Evolutionary conservation across 495 filamentous ascomycete genomes (phyloP), one percentile per base, ranked within the genome.

Genomic region (Usnea hakonensis): DNA sequence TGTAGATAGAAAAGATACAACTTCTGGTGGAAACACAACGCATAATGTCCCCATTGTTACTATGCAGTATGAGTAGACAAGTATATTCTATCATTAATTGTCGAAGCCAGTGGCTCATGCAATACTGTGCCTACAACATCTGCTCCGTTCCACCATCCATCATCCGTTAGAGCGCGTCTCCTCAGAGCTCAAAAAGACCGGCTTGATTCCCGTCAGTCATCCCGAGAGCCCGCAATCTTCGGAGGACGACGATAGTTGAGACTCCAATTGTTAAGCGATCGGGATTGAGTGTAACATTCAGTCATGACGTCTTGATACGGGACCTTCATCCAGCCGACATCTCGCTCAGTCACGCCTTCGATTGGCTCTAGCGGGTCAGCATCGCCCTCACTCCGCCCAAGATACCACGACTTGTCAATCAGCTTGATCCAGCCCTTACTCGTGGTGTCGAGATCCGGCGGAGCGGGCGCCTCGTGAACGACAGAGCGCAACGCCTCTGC

Each of bases 291-390:
- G 30, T 57, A 57, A 19, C 17, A 57, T 5, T 57, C 28, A 19
- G 55, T 57, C 55, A 57, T 57, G 28, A 57, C 28, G 30, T 40
- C 19, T 35, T 57, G 28, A 43, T 52, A 70, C 8, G 40, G 28
- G 13, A 70, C 59, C 28, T 65, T 69, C 67, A 74, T 72, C 69
- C 69, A 72, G 17, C 72, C 69, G 23, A 74, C 72, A 62, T 74
- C 66, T 14, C 62, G 40, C 59, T 63, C 41, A 16, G 67, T 70
- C 64, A 61, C 68, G 33, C 69, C 70, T 44, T 71, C 60, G 37
- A 72, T 63, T 10, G 72, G 69, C 63, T 72, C 68, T 16, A 57
- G 63, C 62, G 44, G 30, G 41, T 53, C 37, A 44, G 57, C 21
- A n/a, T 61, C 46, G 54, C 41, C 46, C 57, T 68, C 44, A 26